Evolutionary conservation across 495 filamentous ascomycete genomes (phyloP).

Genomic region (Aspergillus sclerotiicarbonarius): DNA sequence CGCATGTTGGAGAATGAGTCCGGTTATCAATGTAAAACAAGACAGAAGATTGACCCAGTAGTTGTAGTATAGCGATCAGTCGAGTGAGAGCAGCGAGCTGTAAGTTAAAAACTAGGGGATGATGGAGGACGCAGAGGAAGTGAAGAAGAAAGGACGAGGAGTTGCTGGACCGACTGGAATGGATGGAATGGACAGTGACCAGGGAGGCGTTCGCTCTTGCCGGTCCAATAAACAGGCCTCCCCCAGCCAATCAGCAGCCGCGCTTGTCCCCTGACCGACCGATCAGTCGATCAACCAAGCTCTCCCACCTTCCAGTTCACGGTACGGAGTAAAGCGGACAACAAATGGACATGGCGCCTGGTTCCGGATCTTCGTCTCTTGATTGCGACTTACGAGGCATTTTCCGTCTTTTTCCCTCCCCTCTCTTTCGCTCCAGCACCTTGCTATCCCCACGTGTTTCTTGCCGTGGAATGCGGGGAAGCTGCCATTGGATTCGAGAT

Average conservation of each 20-base stretch:
- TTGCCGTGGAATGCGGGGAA: conserved; percentile 1
- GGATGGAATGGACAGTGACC: not conserved
- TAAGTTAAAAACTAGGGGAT: not conserved
- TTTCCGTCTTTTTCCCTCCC: not conserved
- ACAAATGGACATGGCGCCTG: not conserved
- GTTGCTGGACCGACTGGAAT: not conserved
- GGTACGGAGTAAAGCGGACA: not conserved
- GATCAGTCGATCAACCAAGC: not conserved
- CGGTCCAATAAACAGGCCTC: conserved; percentile 8
- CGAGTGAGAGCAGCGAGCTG: not conserved
- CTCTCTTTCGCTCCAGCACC: not conserved
- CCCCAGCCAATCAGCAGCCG: conserved; percentile 10
- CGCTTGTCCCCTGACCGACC: conserved; percentile 8
- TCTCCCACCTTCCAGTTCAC: not conserved
- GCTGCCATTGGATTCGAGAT: not conserved
- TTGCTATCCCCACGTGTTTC: not conserved
- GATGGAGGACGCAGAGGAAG: conserved; percentile 5
- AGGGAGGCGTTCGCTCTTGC: conserved; percentile 6
- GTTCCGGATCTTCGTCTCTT: not conserved
- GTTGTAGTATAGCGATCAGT: not conserved
- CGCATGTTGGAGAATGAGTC: conserved; percentile 25
- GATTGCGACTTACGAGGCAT: not conserved
- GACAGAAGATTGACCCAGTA: not conserved
- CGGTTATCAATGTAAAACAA: not conserved
- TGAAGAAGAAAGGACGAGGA: conserved; percentile 5